A percentile compares a stretch with the other conserved stretches of the same genome.
phyloP scores from a whole-genome alignment of 1,284 basidiomycete genomes.

The Puccinia coronata region DNA sequence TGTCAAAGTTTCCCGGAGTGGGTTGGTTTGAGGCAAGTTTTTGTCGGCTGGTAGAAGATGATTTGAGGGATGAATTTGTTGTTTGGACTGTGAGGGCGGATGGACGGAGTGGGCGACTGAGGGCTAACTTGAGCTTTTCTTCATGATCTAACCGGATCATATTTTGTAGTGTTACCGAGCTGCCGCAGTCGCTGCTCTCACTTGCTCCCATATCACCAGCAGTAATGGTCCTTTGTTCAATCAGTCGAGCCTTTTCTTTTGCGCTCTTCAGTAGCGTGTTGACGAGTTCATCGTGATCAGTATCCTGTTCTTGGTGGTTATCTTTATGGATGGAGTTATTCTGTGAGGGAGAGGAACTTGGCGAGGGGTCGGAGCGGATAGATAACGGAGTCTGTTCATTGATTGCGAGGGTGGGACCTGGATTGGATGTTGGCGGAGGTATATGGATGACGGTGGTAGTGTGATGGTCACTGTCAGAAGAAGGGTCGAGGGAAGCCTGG shows the following conservation, averaged over 20 bases:
- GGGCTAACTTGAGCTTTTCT: neutral
- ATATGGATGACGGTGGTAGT: neutral
- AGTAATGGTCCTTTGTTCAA: neutral
- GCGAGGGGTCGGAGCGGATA: neutral
- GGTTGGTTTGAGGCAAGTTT: neutral
- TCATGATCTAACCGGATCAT: neutral
- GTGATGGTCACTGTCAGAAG: neutral
- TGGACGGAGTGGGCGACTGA: neutral
- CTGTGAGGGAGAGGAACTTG: neutral
- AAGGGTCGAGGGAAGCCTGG: neutral
- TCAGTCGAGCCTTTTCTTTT: neutral
- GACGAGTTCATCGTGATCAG: neutral
- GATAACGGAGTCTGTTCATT: neutral
- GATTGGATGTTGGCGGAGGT: neutral
- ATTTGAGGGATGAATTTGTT: neutral
- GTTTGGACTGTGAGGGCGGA: neutral
- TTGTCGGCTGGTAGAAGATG: neutral
- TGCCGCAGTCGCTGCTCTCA: neutral
- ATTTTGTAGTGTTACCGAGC: slow-evolving; percentile 3
- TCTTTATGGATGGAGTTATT: neutral
- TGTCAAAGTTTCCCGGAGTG: neutral
- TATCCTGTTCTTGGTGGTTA: neutral
- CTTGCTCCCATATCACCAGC: neutral
- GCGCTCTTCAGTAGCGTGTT: slow-evolving; percentile 4
- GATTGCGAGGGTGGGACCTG: neutral